Evolutionary conservation across 2,329 filamentous ascomycete species (phyloP).

Genomic region (Alternaria hordeiaustralica): DNA sequence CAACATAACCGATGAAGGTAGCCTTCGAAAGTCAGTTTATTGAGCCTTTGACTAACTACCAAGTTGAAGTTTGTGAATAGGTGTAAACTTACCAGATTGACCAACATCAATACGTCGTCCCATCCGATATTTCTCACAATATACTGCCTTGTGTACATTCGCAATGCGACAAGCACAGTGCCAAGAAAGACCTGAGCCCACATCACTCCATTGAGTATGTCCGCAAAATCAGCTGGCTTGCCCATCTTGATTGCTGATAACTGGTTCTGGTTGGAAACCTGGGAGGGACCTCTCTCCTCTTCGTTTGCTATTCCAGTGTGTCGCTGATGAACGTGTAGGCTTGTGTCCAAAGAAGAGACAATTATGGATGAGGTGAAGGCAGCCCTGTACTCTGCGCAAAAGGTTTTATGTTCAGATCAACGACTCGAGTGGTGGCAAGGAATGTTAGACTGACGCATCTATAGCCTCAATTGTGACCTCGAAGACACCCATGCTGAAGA

Average conservation of each 20-base stretch:
- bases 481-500: conserved; percentile 4
- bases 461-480: background rate
- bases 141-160: conserved; percentile 37
- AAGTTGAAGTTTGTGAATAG: background rate
- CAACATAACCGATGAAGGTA: conserved; percentile 35
- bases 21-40: conserved; percentile 14
- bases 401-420: background rate
- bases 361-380: background rate
- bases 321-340: background rate
- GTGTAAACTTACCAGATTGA: conserved; percentile 30
- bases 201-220: conserved; percentile 38
- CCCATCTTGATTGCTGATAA: conserved; percentile 16
- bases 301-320: background rate
- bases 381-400: background rate
- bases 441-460: background rate
- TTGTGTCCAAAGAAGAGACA: background rate
- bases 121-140: conserved; percentile 37
- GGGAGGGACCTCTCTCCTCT: background rate
- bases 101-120: conserved; percentile 39
- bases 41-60: background rate
- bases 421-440: background rate
- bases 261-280: background rate
- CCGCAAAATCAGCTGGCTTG: conserved; percentile 27
- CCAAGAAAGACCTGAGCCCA: conserved; percentile 38
- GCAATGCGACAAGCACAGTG: conserved; percentile 30